These are phyloP conservation scores for Populus tomentosa DNA, from an alignment of 441 rosid genomes.

Conservation along the genomic window DNA sequence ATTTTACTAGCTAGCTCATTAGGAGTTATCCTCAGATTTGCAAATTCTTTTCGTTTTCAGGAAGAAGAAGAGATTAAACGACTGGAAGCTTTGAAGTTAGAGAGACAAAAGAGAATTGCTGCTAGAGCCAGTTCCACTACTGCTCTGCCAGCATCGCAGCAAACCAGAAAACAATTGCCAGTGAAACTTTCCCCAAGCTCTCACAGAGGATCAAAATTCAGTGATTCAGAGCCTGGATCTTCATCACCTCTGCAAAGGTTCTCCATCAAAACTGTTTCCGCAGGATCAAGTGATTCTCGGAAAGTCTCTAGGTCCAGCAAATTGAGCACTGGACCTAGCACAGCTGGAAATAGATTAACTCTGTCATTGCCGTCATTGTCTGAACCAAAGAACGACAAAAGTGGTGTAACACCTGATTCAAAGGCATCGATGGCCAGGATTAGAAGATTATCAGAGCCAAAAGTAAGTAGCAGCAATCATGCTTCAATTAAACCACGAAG, in stretches of 20 bases:
- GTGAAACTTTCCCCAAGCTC: conserved; percentile 65
- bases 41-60: conserved; percentile 31
- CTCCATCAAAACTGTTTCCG: conserved; percentile 42
- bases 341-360: conserved; percentile 54
- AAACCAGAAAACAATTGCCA: conserved; percentile 49
- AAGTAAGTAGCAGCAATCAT: conserved; percentile 35
- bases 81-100: conserved; percentile 75
- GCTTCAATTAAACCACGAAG: conserved; percentile 51
- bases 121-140: conserved; percentile 55
- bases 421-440: conserved; percentile 65
- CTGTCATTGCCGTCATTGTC: conserved; percentile 69
- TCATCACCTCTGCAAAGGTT: conserved; percentile 68
- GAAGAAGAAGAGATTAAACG: conserved; percentile 81
- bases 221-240: conserved; percentile 75
- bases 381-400: conserved; percentile 49
- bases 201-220: conserved; percentile 73
- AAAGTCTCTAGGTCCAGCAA: conserved; percentile 56
- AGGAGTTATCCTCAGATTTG: not conserved
- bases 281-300: conserved; percentile 41
- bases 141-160: conserved; percentile 46
- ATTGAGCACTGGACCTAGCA: conserved; percentile 43
- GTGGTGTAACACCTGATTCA: conserved; percentile 37
- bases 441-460: conserved; percentile 93
- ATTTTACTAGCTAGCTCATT: not conserved
- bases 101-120: conserved; percentile 94